Conservation (phyloP, 192 early-diverging fungal genomes). For the Coemansia sp. region DNA sequence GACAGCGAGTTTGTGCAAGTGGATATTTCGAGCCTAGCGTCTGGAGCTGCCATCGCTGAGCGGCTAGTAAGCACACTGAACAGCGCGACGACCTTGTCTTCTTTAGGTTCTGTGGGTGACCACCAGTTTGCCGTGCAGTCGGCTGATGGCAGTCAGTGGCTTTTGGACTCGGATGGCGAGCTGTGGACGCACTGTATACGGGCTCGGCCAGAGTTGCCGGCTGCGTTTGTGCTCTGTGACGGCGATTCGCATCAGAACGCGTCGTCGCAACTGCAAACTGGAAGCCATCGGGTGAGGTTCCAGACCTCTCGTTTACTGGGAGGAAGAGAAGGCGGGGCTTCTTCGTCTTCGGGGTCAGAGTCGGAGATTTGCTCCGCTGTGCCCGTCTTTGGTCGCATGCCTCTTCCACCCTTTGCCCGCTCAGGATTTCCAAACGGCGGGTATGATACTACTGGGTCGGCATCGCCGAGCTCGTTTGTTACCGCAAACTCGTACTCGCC, state of each 20-base stretch:
- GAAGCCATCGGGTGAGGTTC: constrained; percentile 6
- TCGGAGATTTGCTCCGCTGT: constrained; percentile 19
- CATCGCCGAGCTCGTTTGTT: constrained; percentile 35
- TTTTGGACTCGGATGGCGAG: constrained; percentile 15
- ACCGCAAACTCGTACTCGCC: constrained; percentile 17
- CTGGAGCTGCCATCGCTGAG: constrained; percentile 22
- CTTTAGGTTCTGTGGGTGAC: not conserved
- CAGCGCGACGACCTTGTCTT: not conserved
- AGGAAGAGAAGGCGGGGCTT: not conserved
- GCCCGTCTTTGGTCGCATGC: not conserved
- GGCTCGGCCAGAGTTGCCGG: constrained; percentile 9
- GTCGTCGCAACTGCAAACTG: not conserved
- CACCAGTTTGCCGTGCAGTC: constrained; percentile 6
- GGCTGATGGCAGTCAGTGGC: not conserved
- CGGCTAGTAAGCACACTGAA: constrained; percentile 10
- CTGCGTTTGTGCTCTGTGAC: constrained; percentile 13
- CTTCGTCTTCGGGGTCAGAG: constrained; percentile 16
- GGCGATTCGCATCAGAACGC: not conserved
- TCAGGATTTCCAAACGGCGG: not conserved
- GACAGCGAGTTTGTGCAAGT: constrained; percentile 14
- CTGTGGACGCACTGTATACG: constrained; percentile 25
- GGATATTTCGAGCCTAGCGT: constrained; percentile 13
- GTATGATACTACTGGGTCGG: constrained; percentile 4
- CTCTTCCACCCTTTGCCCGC: not conserved
- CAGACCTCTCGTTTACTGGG: not conserved